Base-by-base conservation (phyloP, 345 rosid genomes). In the Eucalyptus sideroxylon region DNA sequence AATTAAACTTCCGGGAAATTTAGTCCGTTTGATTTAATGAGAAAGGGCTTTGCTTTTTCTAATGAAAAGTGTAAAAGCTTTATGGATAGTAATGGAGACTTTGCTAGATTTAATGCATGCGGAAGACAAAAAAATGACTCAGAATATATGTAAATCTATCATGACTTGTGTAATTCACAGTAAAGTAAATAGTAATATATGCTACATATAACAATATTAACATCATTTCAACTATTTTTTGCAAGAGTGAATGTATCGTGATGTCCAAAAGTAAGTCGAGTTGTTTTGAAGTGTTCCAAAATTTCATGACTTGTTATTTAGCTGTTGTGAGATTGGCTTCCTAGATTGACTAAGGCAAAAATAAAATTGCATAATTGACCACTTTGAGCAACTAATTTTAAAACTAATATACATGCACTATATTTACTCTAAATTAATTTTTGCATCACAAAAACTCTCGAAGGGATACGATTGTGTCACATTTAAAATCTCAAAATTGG, bases 391-490 rank as follows among this genome's bases (percentile, higher is more conserved):
- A 9, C 12, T 56, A 56, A 56, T 10, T 0, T 56, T 56, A 24
- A 56, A 56, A 56, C 0, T 23, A 23, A 56, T 56, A 2, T 5
- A 56, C 6, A 9, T 24, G 1, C 56, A 53, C 1, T 53, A 53
- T 53, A 53, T 53, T 53, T 19, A 19, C 10, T 53, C 10, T 0
- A 53, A 53, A 7, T 53, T 53, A 19, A 19, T 53, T 53, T 53
- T 53, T 53, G 24, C 4, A 0, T 53, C 24, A 53, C 56, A 19
- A 53, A 53, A 53, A 19, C 10, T 53, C 56, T 19, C 2, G 0
- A 53, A 53, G 1, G 4, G 2, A 0, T 56, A 4, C 6, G 1
- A 4, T 0, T 0, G 6, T 0, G 3, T 24, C 62, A 56, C 2
- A 2, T 56, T 56, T 56, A 56, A 56, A 56, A 56, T 56, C 27